A percentile compares a stretch with the other conserved stretches of the same genome.
Conservation (phyloP, 306 rosid species). For the Malus domestica region ASM211411v1 NC_041793.1:45303501-45304000, state of each 20-base stretch:
- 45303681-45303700: slow-evolving; percentile 9
- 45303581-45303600: not conserved
- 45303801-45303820: rapidly evolving
- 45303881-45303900: not conserved
- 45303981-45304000: not conserved
- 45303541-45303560: not conserved
- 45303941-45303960: not conserved
- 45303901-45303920: too few species aligned
- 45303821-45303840: too few species aligned
- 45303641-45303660: not conserved
- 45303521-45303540: not conserved
- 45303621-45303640: not conserved
- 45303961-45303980: not conserved
- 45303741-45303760: too few species aligned
- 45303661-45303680: slow-evolving; percentile 1
- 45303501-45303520: not conserved
- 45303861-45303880: not conserved
- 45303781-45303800: too few species aligned
- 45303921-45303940: not conserved
- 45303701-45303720: not conserved
- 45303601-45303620: slow-evolving; percentile 5
- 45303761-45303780: too few species aligned
- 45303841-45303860: too few species aligned
- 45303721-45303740: too few species aligned
- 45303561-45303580: not conserved